Percentiles rank a stretch among this genome's conserved stretches.
Conservation (phyloP, 306 rosid genomes). For the Rosa lucieae region DNA sequence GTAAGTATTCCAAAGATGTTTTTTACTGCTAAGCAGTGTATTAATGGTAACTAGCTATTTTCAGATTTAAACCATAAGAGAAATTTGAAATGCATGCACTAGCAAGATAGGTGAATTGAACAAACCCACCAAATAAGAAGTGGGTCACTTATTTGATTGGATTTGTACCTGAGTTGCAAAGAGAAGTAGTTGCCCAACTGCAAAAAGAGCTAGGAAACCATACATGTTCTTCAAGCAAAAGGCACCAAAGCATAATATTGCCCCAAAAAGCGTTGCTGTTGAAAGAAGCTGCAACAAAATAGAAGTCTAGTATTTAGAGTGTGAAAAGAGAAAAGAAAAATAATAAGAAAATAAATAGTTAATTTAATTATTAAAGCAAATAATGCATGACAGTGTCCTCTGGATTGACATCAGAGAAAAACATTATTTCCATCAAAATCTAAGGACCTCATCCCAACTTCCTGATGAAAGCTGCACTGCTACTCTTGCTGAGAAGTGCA, state of each 20-base stretch:
- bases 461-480: not conserved
- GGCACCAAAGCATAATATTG: constrained; percentile 56
- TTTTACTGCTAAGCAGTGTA: not conserved
- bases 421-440: not conserved
- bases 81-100: not conserved
- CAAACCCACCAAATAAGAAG: constrained; percentile 10
- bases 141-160: not conserved
- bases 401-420: not conserved
- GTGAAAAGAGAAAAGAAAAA: not conserved
- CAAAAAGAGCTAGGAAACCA: constrained; percentile 61
- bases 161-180: constrained; percentile 76
- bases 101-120: constrained; percentile 7
- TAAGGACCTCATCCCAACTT: not conserved
- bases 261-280: constrained; percentile 59
- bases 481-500: not conserved
- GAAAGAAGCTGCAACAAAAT: constrained; percentile 69
- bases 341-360: not conserved
- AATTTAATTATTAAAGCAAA: not conserved
- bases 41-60: not conserved
- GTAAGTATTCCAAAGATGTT: not conserved
- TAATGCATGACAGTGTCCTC: not conserved
- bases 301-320: not conserved
- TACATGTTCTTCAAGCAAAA: constrained; percentile 71
- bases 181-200: constrained; percentile 72
- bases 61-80: not conserved